Evolutionary conservation across 1,139 yeast genomes (phyloP), one percentile per base, ranked within the genome.

Genomic region (Diutina mesorugosa): DNA sequence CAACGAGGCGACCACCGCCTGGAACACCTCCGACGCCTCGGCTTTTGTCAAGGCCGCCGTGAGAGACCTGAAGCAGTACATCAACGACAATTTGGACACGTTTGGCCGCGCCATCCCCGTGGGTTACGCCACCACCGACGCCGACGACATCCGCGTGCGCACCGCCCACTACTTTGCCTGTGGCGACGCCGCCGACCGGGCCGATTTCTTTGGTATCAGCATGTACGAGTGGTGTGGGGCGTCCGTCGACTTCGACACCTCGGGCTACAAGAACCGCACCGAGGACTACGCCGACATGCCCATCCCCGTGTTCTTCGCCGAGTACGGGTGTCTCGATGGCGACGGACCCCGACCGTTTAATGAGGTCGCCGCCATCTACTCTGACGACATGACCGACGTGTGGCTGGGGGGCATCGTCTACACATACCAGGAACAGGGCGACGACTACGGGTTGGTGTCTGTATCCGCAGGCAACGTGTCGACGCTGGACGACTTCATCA

Each of bases 201-300:
- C 95, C 18, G 97, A 90, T 67, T 90, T 90, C 72, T 89, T 88
- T 66, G 97, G 97, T 57, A 80, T 91, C 65, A 90, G 91, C 75
- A 87, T 93, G 63, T 90, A 90, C 70, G 90, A 87, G 69, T 90
- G 97, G 97, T 90, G 97, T 71, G 87, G 90, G 62, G 14, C 41
- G 26, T 86, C 91, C 55, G 67, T 79, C 21, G 75, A 80, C 57
- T 88, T 85, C 79, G 63, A 72, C 55, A 67, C 83, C 3, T 85
- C 95, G 21, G 97, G 96, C 35, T 90, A 87, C 69, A 78, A 74
- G 58, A 73, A 68, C 55, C 74, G 84, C 64, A 86, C 85, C 62
- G 67, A 77, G 6, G 82, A 84, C 58, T 84, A 85, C 68, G 64
- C 72, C 50, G 79, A 86, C 68, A 76, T 89, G 61, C 74, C 89